Base-by-base conservation (phyloP, 169 alveolate genomes). In the Plasmodium vinckei region DNA sequence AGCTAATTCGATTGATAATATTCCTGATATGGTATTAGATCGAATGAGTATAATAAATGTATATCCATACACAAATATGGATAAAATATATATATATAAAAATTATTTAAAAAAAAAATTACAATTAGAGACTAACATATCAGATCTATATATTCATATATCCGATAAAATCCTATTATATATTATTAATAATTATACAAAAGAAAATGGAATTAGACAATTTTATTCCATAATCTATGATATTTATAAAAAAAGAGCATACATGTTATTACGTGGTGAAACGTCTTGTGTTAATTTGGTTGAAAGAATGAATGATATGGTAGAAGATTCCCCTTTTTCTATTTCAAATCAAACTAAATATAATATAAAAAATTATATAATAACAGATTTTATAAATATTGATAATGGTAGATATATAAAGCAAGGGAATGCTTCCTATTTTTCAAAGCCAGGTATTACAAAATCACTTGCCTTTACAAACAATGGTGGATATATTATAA, bases 161-260 rank as follows among this genome's bases (percentile, higher is more conserved):
- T 91, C 75, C 94, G 95, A n/a, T 73, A 90, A 51, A 88, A 73
- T 69, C 54, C 89, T 64, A 73, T 97, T 19, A 94, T 97, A 60
- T 87, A 95, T 72, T 97, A 67, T 82, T 71, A 51, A 82, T 15
- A 67, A 96, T 82, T 98, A 98, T 88, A 95, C 98, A 33, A 68
- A 99, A n/a, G 99, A 98, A 89, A 98, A 98, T 3, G 99, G 99
- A 1, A 97, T 97, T 47, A 75, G 99, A 46, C 95, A 95, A 46
- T 91, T 97, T 23, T 93, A 95, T 87, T 92, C 95, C 67, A 87
- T 92, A 69, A 77, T 96, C 7, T 98, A 97, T 72, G 95, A 94
- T 77, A 92, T 97, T 9, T 87, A 92, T 82, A 94, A 98, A 51
- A 97, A 93, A 73, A 94, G 96, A 1, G 99, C 99, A 33, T 95